Conservation (phyloP, 176 grass and related monocot genomes). For the Bothriochloa decipiens region DNA sequence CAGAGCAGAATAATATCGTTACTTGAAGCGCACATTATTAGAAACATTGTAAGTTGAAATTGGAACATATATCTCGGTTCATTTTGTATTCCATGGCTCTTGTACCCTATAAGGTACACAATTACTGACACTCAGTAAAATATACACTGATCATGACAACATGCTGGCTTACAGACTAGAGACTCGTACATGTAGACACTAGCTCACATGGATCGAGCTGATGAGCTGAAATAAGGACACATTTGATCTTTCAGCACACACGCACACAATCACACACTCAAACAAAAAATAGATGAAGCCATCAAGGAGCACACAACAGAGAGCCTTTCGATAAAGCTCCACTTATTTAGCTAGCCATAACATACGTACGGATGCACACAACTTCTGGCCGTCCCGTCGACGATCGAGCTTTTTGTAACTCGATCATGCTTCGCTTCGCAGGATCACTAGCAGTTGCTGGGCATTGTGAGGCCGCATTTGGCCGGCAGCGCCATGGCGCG, state of each 20-base stretch:
- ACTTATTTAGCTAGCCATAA: neutral
- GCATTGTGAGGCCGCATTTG: slow-evolving; percentile 40
- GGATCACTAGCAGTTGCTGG: slow-evolving; percentile 12
- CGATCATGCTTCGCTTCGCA: no score
- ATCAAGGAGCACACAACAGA: neutral
- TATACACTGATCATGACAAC: no score
- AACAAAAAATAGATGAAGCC: neutral
- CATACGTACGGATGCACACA: neutral
- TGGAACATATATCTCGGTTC: neutral
- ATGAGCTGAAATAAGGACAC: neutral
- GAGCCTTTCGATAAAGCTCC: neutral
- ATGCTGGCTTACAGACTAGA: neutral
- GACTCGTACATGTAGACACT: neutral
- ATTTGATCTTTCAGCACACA: neutral
- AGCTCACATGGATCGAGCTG: neutral
- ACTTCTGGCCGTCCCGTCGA: neutral
- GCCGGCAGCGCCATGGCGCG: slow-evolving; percentile 58
- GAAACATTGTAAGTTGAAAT: neutral
- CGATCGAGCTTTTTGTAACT: no score
- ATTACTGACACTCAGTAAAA: neutral
- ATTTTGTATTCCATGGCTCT: slow-evolving; percentile 6
- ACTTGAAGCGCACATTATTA: neutral
- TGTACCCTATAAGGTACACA: neutral
- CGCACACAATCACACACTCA: neutral
- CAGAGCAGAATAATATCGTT: neutral